These are phyloP conservation scores for Carex kokanica DNA, from an alignment of 176 grass and related monocot species.

Conservation along the genomic window DNA sequence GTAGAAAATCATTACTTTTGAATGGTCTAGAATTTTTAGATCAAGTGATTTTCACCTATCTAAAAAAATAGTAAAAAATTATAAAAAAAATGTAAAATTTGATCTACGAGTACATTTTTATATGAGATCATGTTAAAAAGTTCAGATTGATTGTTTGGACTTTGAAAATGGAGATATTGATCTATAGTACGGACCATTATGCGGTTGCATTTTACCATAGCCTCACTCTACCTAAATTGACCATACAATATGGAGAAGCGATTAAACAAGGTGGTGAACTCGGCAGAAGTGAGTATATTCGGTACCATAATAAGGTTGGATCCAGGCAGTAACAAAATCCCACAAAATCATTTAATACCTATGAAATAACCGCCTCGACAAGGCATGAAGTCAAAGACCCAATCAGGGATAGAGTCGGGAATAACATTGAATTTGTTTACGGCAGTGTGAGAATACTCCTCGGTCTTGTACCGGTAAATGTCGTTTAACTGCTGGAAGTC, in stretches of 20 bases:
- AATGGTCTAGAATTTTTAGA: too few relatives aligned
- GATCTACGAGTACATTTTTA: too few relatives aligned
- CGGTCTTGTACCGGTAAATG: constrained; percentile 51
- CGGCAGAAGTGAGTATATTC: neutral
- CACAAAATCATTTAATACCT: constrained; percentile 4
- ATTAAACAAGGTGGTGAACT: neutral
- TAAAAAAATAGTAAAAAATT: too few relatives aligned
- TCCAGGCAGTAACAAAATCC: neutral
- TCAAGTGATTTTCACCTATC: too few relatives aligned
- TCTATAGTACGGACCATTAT: too few relatives aligned
- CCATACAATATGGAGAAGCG: too few relatives aligned
- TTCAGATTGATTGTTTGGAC: too few relatives aligned
- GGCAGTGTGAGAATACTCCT: constrained; percentile 46
- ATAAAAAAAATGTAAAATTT: too few relatives aligned
- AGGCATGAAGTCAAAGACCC: constrained; percentile 48
- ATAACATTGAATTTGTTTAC: constrained; percentile 44
- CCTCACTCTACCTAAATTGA: neutral
- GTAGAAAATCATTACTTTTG: too few relatives aligned
- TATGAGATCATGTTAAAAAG: too few relatives aligned
- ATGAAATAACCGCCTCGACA: constrained; percentile 37
- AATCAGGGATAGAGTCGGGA: constrained; percentile 48
- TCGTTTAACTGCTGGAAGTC: constrained; percentile 49
- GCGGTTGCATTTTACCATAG: too few relatives aligned
- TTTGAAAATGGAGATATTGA: too few relatives aligned
- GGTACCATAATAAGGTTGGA: neutral